Percentiles rank a stretch among this genome's conserved stretches.
Evolutionary conservation across 2,329 filamentous ascomycete genomes (phyloP).

Genomic region (Paecilomyces formosus): DNA sequence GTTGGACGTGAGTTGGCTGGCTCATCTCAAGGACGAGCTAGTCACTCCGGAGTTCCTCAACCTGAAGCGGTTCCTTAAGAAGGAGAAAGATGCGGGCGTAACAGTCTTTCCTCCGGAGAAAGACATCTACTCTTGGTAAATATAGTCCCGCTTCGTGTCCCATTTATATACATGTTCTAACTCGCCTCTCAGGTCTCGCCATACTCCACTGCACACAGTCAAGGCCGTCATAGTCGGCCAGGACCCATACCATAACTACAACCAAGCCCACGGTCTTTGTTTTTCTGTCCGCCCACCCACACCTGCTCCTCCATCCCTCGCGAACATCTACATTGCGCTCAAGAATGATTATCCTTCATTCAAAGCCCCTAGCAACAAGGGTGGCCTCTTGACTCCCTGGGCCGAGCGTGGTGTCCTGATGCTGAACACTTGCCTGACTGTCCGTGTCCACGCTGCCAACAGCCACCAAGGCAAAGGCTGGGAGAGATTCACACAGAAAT

Average conservation of each 20-base stretch:
- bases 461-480: constrained; percentile 80
- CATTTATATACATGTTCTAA: constrained; percentile 10
- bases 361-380: constrained; percentile 63
- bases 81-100: constrained; percentile 64
- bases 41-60: constrained; percentile 71
- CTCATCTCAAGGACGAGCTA: constrained; percentile 80
- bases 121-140: constrained; percentile 90
- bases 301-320: constrained; percentile 76
- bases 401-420: constrained; percentile 86
- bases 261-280: constrained; percentile 92
- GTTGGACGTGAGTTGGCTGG: constrained; percentile 84
- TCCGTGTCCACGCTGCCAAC: constrained; percentile 81
- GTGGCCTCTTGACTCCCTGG: constrained; percentile 85
- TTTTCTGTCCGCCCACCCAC: constrained; percentile 92
- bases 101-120: constrained; percentile 81
- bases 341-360: constrained; percentile 84
- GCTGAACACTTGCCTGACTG: constrained; percentile 91
- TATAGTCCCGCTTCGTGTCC: constrained; percentile 13
- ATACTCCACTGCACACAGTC: constrained; percentile 80
- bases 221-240: constrained; percentile 93
- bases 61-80: constrained; percentile 78
- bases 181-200: constrained; percentile 66
- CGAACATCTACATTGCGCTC: constrained; percentile 87
- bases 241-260: constrained; percentile 92
- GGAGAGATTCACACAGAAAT: constrained; percentile 86